Conservation (phyloP, 2,329 filamentous ascomycete species). For the Xylariaceae sp. region DNA sequence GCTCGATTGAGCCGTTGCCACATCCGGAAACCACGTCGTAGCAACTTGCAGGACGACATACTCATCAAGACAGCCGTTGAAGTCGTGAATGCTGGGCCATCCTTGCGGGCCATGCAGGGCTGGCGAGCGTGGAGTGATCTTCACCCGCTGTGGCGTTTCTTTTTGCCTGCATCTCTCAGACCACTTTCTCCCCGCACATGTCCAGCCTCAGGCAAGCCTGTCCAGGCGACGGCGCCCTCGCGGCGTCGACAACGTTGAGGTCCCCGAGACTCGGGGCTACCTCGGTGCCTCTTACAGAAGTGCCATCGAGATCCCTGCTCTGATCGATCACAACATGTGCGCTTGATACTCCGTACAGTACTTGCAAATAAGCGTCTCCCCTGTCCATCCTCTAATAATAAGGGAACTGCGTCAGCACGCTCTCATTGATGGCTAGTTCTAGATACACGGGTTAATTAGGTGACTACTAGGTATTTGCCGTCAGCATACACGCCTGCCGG, state of each 20-base stretch:
- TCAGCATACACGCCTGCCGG: too few relatives aligned
- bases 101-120: slow-evolving; percentile 14
- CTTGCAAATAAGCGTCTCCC: too few relatives aligned
- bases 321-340: background rate
- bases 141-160: slow-evolving; percentile 19
- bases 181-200: slow-evolving; percentile 15
- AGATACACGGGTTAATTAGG: background rate
- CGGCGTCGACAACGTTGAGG: slow-evolving; percentile 8
- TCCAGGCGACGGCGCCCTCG: slow-evolving; percentile 18
- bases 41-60: slow-evolving; percentile 14
- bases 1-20: background rate
- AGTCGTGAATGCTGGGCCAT: slow-evolving; percentile 3
- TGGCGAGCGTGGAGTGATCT: slow-evolving; percentile 9
- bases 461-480: background rate
- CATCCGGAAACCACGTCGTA: slow-evolving; percentile 19
- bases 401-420: too few relatives aligned
- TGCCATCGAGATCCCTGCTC: background rate
- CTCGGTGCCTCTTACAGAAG: background rate
- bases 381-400: too few relatives aligned
- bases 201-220: slow-evolving; percentile 15
- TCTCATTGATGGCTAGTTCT: background rate
- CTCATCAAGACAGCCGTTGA: slow-evolving; percentile 14
- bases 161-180: slow-evolving; percentile 15
- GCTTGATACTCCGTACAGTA: too few relatives aligned
- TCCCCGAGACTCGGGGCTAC: background rate